Conservation (phyloP, 192 early-diverging fungal species). For the Dissophora globulifera region DNA sequence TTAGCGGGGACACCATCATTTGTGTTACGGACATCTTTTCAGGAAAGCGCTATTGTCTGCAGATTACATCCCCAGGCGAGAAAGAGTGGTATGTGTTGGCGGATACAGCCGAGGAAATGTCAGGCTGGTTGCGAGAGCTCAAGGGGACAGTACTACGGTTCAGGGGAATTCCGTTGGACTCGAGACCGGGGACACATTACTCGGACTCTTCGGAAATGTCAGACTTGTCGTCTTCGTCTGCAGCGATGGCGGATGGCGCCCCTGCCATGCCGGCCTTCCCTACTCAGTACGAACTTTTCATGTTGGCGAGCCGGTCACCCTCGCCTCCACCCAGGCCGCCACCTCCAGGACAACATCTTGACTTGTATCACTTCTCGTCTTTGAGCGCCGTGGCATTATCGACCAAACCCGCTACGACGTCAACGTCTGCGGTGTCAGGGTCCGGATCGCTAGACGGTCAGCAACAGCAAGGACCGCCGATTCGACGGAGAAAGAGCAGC, state of each 20-base stretch:
- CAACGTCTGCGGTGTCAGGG: not conserved
- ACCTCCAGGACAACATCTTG: conserved; percentile 16
- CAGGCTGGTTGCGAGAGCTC: conserved; percentile 50
- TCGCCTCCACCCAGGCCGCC: conserved; percentile 25
- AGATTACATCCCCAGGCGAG: conserved; percentile 47
- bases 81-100: conserved; percentile 58
- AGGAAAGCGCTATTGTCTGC: conserved; percentile 52
- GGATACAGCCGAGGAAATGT: conserved; percentile 52
- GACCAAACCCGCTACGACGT: no score
- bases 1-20: conserved; percentile 51
- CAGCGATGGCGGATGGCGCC: conserved; percentile 3
- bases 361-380: conserved; percentile 16
- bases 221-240: conserved; percentile 21
- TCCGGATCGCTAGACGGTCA: not conserved
- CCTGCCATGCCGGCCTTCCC: conserved; percentile 12
- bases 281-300: conserved; percentile 10
- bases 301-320: not conserved
- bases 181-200: conserved; percentile 26
- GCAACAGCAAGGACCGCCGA: no score
- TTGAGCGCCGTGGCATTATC: not conserved
- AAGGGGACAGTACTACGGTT: conserved; percentile 47
- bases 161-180: conserved; percentile 6
- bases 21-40: conserved; percentile 58
- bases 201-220: conserved; percentile 46
- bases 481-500: conserved; percentile 25